phyloP scores from a whole-genome alignment of 2,329 filamentous ascomycete species.

The Aspergillus sp. region DNA sequence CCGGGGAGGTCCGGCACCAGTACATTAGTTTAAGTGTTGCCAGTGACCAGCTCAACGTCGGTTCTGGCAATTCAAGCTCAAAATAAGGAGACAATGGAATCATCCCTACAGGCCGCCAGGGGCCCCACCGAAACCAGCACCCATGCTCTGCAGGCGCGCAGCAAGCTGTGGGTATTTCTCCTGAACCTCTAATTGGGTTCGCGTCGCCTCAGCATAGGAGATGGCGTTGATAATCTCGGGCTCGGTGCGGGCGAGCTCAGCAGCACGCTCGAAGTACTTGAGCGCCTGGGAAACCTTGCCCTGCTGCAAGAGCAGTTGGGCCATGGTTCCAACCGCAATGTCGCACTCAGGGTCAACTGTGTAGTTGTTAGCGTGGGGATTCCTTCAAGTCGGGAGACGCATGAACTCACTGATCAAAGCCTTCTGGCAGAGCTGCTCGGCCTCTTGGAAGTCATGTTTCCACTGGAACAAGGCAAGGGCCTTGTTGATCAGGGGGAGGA shows the following conservation, averaged over 20 bases:
- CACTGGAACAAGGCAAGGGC: constrained; percentile 95
- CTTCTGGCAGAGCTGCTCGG: constrained; percentile 95
- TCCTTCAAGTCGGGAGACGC: background rate
- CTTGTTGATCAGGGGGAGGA: constrained; percentile 97
- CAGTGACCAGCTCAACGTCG: background rate
- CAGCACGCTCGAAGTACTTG: constrained; percentile 94
- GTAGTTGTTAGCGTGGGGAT: constrained; percentile 15
- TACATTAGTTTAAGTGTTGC: constrained; percentile 1
- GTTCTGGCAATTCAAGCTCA: background rate
- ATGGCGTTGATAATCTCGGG: constrained; percentile 95
- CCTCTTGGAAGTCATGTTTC: constrained; percentile 94
- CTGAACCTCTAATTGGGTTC: constrained; percentile 90
- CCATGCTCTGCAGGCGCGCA: constrained; percentile 66
- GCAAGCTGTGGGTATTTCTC: constrained; percentile 82
- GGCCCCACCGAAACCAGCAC: constrained; percentile 37
- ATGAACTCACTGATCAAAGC: constrained; percentile 81
- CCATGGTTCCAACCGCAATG: constrained; percentile 98
- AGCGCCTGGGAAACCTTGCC: constrained; percentile 94
- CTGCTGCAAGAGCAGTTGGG: constrained; percentile 93
- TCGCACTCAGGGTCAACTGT: constrained; percentile 97
- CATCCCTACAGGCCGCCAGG: constrained; percentile 34
- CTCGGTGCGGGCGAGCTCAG: constrained; percentile 89
- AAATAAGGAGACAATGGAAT: background rate
- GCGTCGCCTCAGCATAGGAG: constrained; percentile 93
- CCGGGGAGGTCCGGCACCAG: background rate